Conservation (phyloP, 2,329 filamentous ascomycete genomes). For the Alternaria gansuensis region DNA sequence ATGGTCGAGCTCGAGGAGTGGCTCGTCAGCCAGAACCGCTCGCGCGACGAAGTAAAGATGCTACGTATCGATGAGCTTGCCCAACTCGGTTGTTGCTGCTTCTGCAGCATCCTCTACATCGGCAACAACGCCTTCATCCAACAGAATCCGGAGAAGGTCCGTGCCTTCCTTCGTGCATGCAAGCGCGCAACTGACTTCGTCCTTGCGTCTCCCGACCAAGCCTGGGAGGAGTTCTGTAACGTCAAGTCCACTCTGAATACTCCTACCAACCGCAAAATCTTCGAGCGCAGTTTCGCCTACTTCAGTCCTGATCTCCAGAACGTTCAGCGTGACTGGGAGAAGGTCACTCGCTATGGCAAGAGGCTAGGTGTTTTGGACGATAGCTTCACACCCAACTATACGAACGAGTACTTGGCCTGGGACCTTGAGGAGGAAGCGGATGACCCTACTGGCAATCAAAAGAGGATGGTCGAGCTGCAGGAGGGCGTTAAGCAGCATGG, state of each 20-base stretch:
- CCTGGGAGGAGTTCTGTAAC: constrained; percentile 74
- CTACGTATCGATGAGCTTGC: constrained; percentile 82
- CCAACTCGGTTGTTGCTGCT: constrained; percentile 83
- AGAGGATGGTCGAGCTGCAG: constrained; percentile 75
- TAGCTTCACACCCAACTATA: constrained; percentile 75
- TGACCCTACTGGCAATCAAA: constrained; percentile 77
- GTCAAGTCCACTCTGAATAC: constrained; percentile 76
- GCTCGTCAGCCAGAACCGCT: constrained; percentile 70
- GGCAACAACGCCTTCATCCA: constrained; percentile 75
- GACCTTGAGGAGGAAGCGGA: constrained; percentile 68
- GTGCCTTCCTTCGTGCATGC: constrained; percentile 74
- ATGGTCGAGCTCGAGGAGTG: constrained; percentile 84
- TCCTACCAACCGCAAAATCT: constrained; percentile 77
- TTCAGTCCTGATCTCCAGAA: constrained; percentile 79
- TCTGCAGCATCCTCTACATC: constrained; percentile 83
- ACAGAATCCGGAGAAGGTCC: constrained; percentile 71
- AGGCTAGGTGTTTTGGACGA: constrained; percentile 72
- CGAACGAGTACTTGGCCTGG: constrained; percentile 75
- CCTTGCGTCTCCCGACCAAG: constrained; percentile 67
- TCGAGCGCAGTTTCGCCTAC: constrained; percentile 80
- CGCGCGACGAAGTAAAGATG: constrained; percentile 76
- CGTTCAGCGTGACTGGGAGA: constrained; percentile 76
- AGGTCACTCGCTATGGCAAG: constrained; percentile 81
- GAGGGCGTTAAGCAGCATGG: constrained; percentile 70
- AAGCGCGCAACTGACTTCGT: constrained; percentile 79